Base-by-base conservation (phyloP, 345 rosid genomes). In the Populus deltoides region DNA sequence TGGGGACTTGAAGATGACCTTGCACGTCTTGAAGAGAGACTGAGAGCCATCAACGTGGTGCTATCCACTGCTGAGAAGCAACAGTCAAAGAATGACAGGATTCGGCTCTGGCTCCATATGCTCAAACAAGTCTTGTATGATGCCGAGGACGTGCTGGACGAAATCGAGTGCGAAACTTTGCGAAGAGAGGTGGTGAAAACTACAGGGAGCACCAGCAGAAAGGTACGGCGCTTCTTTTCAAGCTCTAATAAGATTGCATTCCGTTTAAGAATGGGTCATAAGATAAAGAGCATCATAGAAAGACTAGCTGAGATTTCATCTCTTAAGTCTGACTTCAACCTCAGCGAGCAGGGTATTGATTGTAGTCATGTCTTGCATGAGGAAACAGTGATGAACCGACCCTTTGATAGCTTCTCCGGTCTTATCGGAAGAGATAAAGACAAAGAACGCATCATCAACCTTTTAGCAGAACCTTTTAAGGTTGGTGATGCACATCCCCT, bases 81-180 rank as follows among this genome's bases (percentile, higher is more conserved):
- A 33, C 78, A 84, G 11, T n/a, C 24, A 8, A 16, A 45, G 35
- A 65, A 36, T 8, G n/a, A 78, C 12, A 24, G 61, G 2, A 68
- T 76, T 13, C 18, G 57, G 24, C 18, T 61, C 0, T 85, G 83
- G 87, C 70, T 81, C 59, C n/a, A 33, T 25, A 70, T 31, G 62
- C 79, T 80, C 20, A 70, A 9, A 74, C 75, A 70, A 5, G 72
- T 69, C 0, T 9, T 68, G 11, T 81, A 79, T 36, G 85, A 77
- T 25, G 80, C 71, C 6, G 80, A 80, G 36, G 84, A 84, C 65
- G 55, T 78, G 47, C n/a, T 84, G 7, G 80, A 77, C 24, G 70
- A 78, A 2, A 51, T 80, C 5, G 53, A 43, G 73, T 51, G 61
- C 6, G 75, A 55, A 72, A 18, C 47, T 15, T n/a, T 22, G 62